Evolutionary conservation across 2,329 filamentous ascomycete genomes (phyloP).

Genomic region (Colletotrichum plurivorum): DNA sequence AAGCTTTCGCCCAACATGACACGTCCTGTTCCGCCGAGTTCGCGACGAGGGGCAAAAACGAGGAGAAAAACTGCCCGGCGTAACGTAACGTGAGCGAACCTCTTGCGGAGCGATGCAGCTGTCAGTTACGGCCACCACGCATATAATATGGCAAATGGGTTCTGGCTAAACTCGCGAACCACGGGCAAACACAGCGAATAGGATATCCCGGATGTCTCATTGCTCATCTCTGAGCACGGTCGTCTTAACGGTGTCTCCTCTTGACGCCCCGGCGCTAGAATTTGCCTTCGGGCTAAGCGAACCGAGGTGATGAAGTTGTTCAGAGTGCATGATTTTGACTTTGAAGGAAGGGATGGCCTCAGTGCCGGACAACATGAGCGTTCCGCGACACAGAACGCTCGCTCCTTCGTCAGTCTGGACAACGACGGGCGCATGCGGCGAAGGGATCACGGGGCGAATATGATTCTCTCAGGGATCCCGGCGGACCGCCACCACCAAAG

Average conservation of each 20-base stretch:
- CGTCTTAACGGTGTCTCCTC: neutral
- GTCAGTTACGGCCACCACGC: slow-evolving; percentile 4
- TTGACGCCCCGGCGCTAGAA: slow-evolving; percentile 1
- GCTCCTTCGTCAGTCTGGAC: too few species aligned
- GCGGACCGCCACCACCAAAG: neutral
- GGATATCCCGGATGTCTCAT: slow-evolving; percentile 5
- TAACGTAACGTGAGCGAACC: slow-evolving; percentile 23
- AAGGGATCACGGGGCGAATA: neutral
- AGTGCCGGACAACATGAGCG: neutral
- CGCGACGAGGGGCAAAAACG: neutral
- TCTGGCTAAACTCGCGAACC: slow-evolving; percentile 15
- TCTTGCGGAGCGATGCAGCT: slow-evolving; percentile 18
- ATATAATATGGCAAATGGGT: slow-evolving; percentile 15
- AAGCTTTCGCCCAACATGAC: slow-evolving; percentile 2
- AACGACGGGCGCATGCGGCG: too few species aligned
- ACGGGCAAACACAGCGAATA: slow-evolving; percentile 6
- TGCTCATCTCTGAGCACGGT: neutral
- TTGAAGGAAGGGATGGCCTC: slow-evolving; percentile 11
- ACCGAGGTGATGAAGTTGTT: slow-evolving; percentile 1
- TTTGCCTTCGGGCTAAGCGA: neutral
- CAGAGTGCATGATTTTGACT: slow-evolving; percentile 24
- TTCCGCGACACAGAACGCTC: neutral
- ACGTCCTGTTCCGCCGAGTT: slow-evolving; percentile 3
- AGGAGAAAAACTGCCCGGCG: slow-evolving; percentile 25
- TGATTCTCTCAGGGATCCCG: neutral